These are phyloP conservation scores for Salix purpurea DNA, from an alignment of 345 rosid genomes.

Conservation along the genomic window DNA sequence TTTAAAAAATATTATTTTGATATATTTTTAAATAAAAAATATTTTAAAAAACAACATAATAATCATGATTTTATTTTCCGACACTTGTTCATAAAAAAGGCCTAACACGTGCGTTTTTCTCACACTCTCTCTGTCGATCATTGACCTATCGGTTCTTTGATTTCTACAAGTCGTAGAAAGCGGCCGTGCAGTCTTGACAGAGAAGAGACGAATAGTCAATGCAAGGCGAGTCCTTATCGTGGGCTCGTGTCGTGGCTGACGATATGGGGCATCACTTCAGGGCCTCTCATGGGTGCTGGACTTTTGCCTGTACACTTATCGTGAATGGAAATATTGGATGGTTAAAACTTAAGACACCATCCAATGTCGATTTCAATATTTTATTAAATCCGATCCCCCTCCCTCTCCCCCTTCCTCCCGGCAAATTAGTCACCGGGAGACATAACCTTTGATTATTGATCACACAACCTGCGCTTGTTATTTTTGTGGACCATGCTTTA, in stretches of 20 bases:
- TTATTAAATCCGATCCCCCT: background rate
- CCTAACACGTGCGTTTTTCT: background rate
- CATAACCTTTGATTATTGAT: too few relatives aligned
- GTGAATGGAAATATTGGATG: background rate
- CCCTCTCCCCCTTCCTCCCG: too few relatives aligned
- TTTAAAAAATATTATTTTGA: too few relatives aligned
- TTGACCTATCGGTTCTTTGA: background rate
- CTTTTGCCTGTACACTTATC: background rate
- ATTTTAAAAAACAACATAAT: too few relatives aligned
- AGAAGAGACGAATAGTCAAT: background rate
- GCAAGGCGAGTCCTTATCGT: background rate
- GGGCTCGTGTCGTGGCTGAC: background rate
- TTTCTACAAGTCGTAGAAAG: conserved; percentile 4
- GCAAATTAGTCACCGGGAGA: too few relatives aligned
- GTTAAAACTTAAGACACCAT: background rate
- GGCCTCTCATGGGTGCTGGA: background rate
- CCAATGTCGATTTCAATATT: background rate
- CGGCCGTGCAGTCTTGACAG: background rate
- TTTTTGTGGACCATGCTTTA: too few relatives aligned
- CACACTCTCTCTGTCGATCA: background rate
- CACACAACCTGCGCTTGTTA: too few relatives aligned
- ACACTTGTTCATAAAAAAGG: background rate
- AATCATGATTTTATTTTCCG: too few relatives aligned
- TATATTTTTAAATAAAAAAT: too few relatives aligned
- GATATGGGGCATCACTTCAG: background rate